Percentiles rank a stretch among this genome's conserved stretches.
These are phyloP conservation scores for Lepidium sativum DNA, from an alignment of 345 rosid genomes.

Conservation along the genomic window DNA sequence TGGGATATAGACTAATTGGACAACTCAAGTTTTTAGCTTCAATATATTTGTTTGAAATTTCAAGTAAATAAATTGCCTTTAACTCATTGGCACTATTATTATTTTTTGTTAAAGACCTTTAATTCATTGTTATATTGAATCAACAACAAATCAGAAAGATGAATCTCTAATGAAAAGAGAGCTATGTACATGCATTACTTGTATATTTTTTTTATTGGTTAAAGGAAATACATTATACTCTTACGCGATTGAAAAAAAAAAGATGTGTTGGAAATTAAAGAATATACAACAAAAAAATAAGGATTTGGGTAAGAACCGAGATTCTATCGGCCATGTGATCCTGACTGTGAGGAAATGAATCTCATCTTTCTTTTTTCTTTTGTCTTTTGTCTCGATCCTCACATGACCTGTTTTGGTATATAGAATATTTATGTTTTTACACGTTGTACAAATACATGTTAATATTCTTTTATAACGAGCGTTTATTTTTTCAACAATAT, in stretches of 20 bases:
- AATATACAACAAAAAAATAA: not conserved
- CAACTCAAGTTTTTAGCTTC: too few relatives aligned
- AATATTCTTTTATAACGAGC: too few relatives aligned
- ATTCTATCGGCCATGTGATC: slow-evolving; percentile 21
- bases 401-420: slow-evolving; percentile 15
- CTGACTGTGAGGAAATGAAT: slow-evolving; percentile 21
- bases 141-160: not conserved
- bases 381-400: not conserved
- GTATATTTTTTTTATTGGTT: too few relatives aligned
- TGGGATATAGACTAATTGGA: too few relatives aligned
- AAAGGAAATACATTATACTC: too few relatives aligned
- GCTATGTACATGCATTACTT: not conserved
- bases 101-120: too few relatives aligned
- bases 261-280: not conserved
- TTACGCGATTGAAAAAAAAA: too few relatives aligned
- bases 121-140: too few relatives aligned
- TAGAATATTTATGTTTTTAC: too few relatives aligned
- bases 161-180: not conserved
- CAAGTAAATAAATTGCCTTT: not conserved
- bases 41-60: too few relatives aligned
- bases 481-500: too few relatives aligned
- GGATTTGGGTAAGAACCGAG: not conserved
- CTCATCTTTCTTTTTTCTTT: not conserved
- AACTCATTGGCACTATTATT: too few relatives aligned
- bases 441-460: not conserved